Conservation (phyloP, 2,329 filamentous ascomycete species). For the Sclerotinia subarctica region DNA sequence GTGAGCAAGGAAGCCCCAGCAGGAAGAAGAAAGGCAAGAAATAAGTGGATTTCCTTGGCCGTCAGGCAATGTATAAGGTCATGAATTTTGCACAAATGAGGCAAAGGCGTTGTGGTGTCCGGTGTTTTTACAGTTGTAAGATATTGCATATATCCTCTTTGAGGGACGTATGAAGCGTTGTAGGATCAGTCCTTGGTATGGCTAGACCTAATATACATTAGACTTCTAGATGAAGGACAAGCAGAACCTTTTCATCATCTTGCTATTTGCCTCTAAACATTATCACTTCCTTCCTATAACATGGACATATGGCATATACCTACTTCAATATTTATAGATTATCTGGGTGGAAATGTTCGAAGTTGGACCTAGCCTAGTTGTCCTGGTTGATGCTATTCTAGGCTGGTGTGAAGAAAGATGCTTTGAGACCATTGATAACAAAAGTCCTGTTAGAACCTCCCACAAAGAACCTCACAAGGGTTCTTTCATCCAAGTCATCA, state of each 20-base stretch:
- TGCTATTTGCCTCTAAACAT: not conserved
- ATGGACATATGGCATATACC: not conserved
- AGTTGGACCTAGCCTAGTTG: not conserved
- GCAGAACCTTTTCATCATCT: not conserved
- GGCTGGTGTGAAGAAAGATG: not conserved
- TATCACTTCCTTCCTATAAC: not conserved
- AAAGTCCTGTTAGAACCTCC: not conserved
- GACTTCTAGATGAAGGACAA: not conserved
- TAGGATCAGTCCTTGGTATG: not conserved
- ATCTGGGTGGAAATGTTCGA: not conserved
- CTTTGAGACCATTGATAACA: not conserved
- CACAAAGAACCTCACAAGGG: not conserved
- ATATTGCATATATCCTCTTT: conserved; percentile 4
- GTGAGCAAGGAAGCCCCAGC: conserved; percentile 39
- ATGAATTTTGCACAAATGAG: not conserved
- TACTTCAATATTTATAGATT: not conserved
- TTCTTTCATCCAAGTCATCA: conserved; percentile 4
- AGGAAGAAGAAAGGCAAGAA: conserved; percentile 67
- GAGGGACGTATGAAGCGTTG: not conserved
- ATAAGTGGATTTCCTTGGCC: conserved; percentile 38
- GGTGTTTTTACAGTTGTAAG: conserved; percentile 11
- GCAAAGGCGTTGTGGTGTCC: conserved; percentile 17
- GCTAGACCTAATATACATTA: not conserved
- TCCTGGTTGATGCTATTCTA: not conserved
- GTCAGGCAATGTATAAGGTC: conserved; percentile 18